Conservation (phyloP, 2,329 filamentous ascomycete species). For the Cadophora malorum region DNA sequence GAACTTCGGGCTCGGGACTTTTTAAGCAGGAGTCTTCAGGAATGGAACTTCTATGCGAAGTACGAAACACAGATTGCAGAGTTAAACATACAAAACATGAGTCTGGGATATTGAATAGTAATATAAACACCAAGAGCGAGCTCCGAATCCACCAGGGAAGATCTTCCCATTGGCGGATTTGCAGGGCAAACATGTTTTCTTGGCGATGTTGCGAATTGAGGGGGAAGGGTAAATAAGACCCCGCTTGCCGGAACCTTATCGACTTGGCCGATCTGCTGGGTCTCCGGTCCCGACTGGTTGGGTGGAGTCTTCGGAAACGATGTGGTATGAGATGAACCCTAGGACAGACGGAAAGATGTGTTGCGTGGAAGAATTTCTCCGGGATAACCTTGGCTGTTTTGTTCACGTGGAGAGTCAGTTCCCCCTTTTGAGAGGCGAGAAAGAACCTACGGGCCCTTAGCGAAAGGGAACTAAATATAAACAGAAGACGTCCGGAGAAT, state of each 20-base stretch:
- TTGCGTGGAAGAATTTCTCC: conserved; percentile 5
- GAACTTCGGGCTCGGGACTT: not conserved
- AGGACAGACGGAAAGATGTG: not conserved
- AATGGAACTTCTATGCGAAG: not conserved
- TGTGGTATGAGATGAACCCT: not conserved
- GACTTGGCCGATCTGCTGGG: not conserved
- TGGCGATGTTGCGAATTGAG: conserved; percentile 8
- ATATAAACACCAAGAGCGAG: not conserved
- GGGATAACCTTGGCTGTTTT: not conserved
- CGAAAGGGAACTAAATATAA: not conserved
- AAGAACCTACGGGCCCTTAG: not conserved
- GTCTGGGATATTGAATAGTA: conserved; percentile 5
- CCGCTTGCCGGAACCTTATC: conserved; percentile 1
- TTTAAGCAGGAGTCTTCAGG: not conserved
- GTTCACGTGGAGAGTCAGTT: not conserved
- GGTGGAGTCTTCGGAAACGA: not conserved
- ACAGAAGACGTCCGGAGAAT: not conserved
- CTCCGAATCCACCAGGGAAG: not conserved
- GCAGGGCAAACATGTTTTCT: not conserved
- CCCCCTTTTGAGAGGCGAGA: not conserved
- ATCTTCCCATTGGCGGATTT: conserved; percentile 18
- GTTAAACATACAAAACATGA: not conserved
- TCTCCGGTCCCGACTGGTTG: too few species aligned
- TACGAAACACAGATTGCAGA: not conserved
- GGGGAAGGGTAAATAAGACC: conserved; percentile 12